Evolutionary conservation across 2,329 filamentous ascomycete species (phyloP).

Genomic region (Taxawa tesnikishii): DNA sequence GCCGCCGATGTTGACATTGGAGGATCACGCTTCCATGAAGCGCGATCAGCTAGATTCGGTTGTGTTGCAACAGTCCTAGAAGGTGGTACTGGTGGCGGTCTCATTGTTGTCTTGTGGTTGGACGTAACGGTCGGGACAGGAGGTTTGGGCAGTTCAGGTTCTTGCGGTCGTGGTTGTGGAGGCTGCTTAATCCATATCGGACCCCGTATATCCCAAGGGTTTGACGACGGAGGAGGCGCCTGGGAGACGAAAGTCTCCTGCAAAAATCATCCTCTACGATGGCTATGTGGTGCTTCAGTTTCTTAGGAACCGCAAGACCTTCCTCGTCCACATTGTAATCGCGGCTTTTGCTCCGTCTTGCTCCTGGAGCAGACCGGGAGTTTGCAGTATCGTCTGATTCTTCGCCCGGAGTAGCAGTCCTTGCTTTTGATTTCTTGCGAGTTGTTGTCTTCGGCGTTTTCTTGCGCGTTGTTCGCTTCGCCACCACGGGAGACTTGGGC

Average conservation of each 20-base stretch:
- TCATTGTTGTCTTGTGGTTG: neutral
- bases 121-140: neutral
- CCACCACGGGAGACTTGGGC: slow-evolving; percentile 2
- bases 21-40: too few species aligned
- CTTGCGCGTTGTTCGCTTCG: slow-evolving; percentile 2
- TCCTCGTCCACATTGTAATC: slow-evolving; percentile 5
- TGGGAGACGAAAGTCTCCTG: slow-evolving; percentile 30
- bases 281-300: slow-evolving; percentile 29
- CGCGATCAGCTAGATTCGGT: too few species aligned
- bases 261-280: slow-evolving; percentile 25
- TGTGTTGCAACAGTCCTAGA: too few species aligned
- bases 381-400: slow-evolving; percentile 13
- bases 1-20: too few species aligned
- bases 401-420: slow-evolving; percentile 1
- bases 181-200: slow-evolving; percentile 34
- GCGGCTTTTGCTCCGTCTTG: neutral
- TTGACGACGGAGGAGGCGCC: slow-evolving; percentile 27
- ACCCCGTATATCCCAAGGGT: slow-evolving; percentile 31
- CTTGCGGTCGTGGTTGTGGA: slow-evolving; percentile 11
- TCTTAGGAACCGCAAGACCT: slow-evolving; percentile 12
- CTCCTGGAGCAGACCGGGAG: slow-evolving; percentile 7
- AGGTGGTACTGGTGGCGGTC: too few species aligned
- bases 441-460: too few species aligned
- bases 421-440: too few species aligned
- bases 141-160: neutral